Base-by-base conservation (phyloP, 176 grass and related monocot species). In the Alopecurus myosuroides region DNA sequence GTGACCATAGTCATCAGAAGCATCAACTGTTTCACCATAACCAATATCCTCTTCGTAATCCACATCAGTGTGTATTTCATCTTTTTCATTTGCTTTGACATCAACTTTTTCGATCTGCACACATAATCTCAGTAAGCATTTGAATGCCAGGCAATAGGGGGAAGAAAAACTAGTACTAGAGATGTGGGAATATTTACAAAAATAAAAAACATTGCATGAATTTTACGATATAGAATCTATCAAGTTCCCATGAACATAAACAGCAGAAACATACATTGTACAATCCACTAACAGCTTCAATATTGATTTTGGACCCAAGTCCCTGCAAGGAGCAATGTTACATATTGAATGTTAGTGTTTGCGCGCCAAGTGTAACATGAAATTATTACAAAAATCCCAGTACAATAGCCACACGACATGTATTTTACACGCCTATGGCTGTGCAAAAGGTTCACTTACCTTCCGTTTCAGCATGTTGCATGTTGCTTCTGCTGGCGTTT, bases 381-480 rank as follows among this genome's bases (percentile, higher is more conserved):
- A 55, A 53, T 49, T 18, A 33, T 45, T 60, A 57, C 14, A 64
- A 34, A 64, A 64, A 1, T n/a, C n/a, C 61, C 15, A 31, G 14
- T 62, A 58, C 41, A 86, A 58, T 63, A 44, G 6, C 13, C 9
- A 77, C 9, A 55, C 11, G 25, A 79, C 37, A 61, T 3, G 56
- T 20, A 80, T 30, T 67, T 72, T 76, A 26, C 23, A 49, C 77
- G 48, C 33, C 60, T n/a, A n/a, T 39, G 41, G 37, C 30, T 3
- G 10, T n/a, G 39, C 71, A 55, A 42, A 67, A 72, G 69, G 74
- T 62, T 12, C 13, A 77, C 11, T n/a, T 87, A 98, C 91, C 95
- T 98, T 98, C 76, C 86, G 74, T 72, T 93, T 98, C 73, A 95
- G 88, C 90, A 98, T 91, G 82, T 93, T 94, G 77, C 51, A 89